phyloP scores from a whole-genome alignment of 495 filamentous ascomycete species.

The Bathelium albidoporum region DNA sequence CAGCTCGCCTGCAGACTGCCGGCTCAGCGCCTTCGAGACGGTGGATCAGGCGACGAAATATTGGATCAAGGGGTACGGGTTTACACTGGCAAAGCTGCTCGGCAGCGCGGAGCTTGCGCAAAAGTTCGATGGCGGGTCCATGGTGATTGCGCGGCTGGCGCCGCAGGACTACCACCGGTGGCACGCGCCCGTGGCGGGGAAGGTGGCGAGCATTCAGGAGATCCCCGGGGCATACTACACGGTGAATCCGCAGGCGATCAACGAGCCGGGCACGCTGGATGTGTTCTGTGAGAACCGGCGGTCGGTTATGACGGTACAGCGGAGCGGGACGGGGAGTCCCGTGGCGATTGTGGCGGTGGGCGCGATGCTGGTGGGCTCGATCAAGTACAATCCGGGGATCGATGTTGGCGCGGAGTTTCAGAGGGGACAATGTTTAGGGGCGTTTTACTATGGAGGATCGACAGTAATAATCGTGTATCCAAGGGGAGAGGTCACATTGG shows the following conservation, averaged over 20 bases:
- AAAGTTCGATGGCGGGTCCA: constrained; percentile 16
- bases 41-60: constrained; percentile 23
- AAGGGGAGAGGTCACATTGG: constrained; percentile 16
- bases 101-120: constrained; percentile 10
- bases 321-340: constrained; percentile 24
- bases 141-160: constrained; percentile 21
- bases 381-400: constrained; percentile 32
- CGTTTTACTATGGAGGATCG: constrained; percentile 21
- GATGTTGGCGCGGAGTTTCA: constrained; percentile 16
- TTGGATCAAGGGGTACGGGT: constrained; percentile 24
- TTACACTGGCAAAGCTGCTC: constrained; percentile 21
- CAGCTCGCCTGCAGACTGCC: constrained; percentile 19
- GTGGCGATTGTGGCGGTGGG: constrained; percentile 35
- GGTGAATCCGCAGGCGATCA: constrained; percentile 40
- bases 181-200: constrained; percentile 18
- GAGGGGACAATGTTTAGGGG: constrained; percentile 22
- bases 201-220: constrained; percentile 14
- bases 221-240: constrained; percentile 26
- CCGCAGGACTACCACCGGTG: constrained; percentile 25
- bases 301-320: constrained; percentile 31
- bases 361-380: constrained; percentile 36
- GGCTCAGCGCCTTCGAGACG: constrained; percentile 20
- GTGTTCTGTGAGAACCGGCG: constrained; percentile 38
- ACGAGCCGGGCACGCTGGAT: constrained; percentile 33
- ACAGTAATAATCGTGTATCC: constrained; percentile 21